Percentiles rank a stretch among this genome's conserved stretches.
These are phyloP conservation scores for Tolypocladium cylindrosporum DNA, from an alignment of 2,329 filamentous ascomycete genomes.

Conservation along the genomic window DNA sequence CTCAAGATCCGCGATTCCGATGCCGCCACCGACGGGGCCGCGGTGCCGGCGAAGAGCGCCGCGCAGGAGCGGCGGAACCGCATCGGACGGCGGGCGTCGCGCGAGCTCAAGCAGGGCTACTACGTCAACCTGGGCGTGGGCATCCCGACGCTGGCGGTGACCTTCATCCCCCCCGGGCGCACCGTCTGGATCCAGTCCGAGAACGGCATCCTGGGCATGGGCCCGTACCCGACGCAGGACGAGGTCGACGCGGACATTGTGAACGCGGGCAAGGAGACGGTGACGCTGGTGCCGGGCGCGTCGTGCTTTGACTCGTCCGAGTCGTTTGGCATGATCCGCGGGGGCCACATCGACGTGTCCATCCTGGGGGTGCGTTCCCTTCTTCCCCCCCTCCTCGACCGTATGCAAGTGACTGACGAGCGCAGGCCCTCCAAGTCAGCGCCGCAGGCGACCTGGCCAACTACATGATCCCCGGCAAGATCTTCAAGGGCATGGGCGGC, in stretches of 20 bases:
- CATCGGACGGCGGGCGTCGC: slow-evolving; percentile 67
- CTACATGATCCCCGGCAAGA: slow-evolving; percentile 84
- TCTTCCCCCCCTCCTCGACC: too few relatives aligned
- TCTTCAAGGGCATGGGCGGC: slow-evolving; percentile 80
- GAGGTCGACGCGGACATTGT: slow-evolving; percentile 70
- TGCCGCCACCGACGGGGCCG: slow-evolving; percentile 25
- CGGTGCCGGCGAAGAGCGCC: slow-evolving; percentile 27
- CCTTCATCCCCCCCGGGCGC: slow-evolving; percentile 56
- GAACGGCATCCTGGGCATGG: slow-evolving; percentile 79
- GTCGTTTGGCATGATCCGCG: slow-evolving; percentile 80
- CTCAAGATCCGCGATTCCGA: slow-evolving; percentile 47
- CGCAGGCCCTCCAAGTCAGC: slow-evolving; percentile 61
- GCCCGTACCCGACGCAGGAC: slow-evolving; percentile 64
- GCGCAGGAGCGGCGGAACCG: slow-evolving; percentile 51
- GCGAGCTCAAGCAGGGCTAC: slow-evolving; percentile 71
- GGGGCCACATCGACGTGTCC: slow-evolving; percentile 74
- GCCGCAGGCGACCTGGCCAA: slow-evolving; percentile 74
- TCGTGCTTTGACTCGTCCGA: slow-evolving; percentile 71
- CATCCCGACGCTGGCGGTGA: slow-evolving; percentile 80
- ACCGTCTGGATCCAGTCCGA: slow-evolving; percentile 80
- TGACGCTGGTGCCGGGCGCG: slow-evolving; percentile 68
- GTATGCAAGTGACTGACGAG: neutral
- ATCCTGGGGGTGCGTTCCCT: slow-evolving; percentile 54
- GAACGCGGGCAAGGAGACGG: slow-evolving; percentile 82
- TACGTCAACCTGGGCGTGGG: slow-evolving; percentile 76